phyloP scores from a whole-genome alignment of 1,284 basidiomycete genomes.

The Marasmius tenuissimus region DNA sequence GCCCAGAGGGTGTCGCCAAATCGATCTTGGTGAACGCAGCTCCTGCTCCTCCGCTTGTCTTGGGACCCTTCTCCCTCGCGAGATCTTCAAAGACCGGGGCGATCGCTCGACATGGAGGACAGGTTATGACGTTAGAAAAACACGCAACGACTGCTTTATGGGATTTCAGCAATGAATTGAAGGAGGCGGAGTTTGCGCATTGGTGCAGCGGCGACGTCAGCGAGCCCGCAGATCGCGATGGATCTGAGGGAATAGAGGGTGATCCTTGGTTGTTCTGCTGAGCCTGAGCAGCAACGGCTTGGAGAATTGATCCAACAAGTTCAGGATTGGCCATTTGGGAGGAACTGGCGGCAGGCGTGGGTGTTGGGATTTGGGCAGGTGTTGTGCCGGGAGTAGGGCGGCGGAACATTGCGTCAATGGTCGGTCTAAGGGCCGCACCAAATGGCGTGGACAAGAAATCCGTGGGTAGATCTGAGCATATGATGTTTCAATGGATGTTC shows the following conservation, averaged over 20 bases:
- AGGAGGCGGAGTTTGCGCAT: conserved; percentile 46
- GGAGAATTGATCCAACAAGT: conserved; percentile 59
- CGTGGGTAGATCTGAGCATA: conserved; percentile 69
- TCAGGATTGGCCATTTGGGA: conserved; percentile 44
- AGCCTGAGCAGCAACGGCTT: conserved; percentile 56
- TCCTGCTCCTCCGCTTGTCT: conserved; percentile 33
- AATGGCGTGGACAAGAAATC: conserved; percentile 92
- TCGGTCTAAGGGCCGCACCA: conserved; percentile 82
- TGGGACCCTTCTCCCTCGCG: conserved; percentile 42
- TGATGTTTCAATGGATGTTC: not conserved
- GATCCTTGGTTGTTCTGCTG: conserved; percentile 24
- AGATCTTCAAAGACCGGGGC: conserved; percentile 47
- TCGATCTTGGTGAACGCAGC: conserved; percentile 83
- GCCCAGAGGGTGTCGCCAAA: conserved; percentile 65
- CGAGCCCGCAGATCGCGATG: conserved; percentile 41
- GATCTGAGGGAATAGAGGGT: conserved; percentile 27
- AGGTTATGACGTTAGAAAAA: conserved; percentile 41
- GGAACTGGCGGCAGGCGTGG: conserved; percentile 31
- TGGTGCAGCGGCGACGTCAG: conserved; percentile 61
- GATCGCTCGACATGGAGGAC: conserved; percentile 48
- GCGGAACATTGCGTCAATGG: conserved; percentile 86
- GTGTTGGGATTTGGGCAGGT: conserved; percentile 30
- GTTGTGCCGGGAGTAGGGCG: conserved; percentile 44
- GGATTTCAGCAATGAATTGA: conserved; percentile 38
- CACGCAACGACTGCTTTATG: conserved; percentile 49